Evolutionary conservation across 2,329 filamentous ascomycete species (phyloP).

Genomic region (Colletotrichum sp.): DNA sequence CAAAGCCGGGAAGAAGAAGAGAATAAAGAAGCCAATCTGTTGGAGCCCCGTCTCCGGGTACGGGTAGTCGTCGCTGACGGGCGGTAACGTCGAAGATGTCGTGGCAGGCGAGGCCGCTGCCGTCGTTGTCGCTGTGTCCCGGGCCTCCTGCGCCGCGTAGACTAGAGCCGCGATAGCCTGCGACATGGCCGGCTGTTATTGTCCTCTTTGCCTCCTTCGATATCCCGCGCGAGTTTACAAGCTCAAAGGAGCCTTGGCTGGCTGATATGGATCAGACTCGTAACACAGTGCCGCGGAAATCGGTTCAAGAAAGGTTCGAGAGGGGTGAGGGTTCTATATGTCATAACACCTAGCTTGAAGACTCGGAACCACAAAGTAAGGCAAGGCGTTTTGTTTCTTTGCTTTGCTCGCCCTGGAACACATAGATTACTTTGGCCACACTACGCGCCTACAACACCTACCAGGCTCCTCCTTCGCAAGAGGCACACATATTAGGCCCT

Average conservation of each 20-base stretch:
- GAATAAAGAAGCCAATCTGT: constrained; percentile 3
- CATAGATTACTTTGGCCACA: neutral
- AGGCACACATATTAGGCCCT: neutral
- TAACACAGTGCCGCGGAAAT: neutral
- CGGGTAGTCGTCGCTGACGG: constrained; percentile 5
- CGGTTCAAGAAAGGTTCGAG: neutral
- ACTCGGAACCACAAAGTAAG: neutral
- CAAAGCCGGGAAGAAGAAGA: constrained; percentile 11
- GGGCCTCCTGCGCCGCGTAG: constrained; percentile 5
- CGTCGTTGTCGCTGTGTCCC: neutral
- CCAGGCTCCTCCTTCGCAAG: neutral
- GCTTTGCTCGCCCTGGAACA: neutral
- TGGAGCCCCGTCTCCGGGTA: constrained; percentile 11
- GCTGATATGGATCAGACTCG: neutral
- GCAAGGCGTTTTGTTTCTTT: neutral
- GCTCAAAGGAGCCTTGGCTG: neutral
- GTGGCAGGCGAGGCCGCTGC: neutral
- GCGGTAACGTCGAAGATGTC: neutral
- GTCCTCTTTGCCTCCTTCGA: neutral
- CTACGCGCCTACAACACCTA: neutral
- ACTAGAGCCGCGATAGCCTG: constrained; percentile 8
- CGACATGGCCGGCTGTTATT: neutral
- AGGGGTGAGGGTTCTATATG: neutral
- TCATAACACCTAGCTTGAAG: neutral
- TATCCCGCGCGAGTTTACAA: neutral